phyloP scores from a whole-genome alignment of 129 eudicot genomes.

The Flaveria bidentis region DNA sequence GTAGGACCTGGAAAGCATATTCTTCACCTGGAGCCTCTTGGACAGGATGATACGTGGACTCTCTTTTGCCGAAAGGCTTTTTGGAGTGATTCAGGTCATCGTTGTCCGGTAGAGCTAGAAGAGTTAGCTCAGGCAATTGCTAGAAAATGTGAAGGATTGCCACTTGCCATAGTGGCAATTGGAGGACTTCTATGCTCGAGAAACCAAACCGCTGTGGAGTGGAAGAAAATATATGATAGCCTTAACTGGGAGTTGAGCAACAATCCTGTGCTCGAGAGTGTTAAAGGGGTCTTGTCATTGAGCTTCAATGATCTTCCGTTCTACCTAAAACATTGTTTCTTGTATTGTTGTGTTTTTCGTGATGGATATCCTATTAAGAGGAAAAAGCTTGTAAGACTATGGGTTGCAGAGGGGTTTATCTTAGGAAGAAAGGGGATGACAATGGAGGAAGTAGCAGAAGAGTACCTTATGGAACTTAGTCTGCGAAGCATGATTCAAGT shows the following conservation, averaged over 20 bases:
- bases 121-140: slow-evolving; percentile 43
- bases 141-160: slow-evolving; percentile 61
- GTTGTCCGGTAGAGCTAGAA: slow-evolving; percentile 55
- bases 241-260: slow-evolving; percentile 57
- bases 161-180: slow-evolving; percentile 69
- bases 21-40: slow-evolving; percentile 50
- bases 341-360: slow-evolving; percentile 62
- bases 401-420: slow-evolving; percentile 70
- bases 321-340: slow-evolving; percentile 61
- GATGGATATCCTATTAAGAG: slow-evolving; percentile 53
- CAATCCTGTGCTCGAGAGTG: slow-evolving; percentile 48
- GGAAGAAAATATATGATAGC: slow-evolving; percentile 56
- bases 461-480: slow-evolving; percentile 53
- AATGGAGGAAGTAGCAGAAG: slow-evolving; percentile 65
- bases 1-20: slow-evolving; percentile 56
- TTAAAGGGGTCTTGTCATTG: slow-evolving; percentile 51
- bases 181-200: slow-evolving; percentile 56
- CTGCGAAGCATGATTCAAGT: slow-evolving; percentile 68
- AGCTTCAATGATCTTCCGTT: slow-evolving; percentile 61
- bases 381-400: slow-evolving; percentile 61
- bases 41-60: slow-evolving; percentile 57
- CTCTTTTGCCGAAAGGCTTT: slow-evolving; percentile 64
- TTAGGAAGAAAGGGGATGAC: slow-evolving; percentile 55
- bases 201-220: slow-evolving; percentile 46
- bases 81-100: slow-evolving; percentile 43